Percentiles rank a stretch among this genome's conserved stretches.
Conservation (phyloP, 2,329 filamentous ascomycete species). For the Neodidymelliopsis sp. region DNA sequence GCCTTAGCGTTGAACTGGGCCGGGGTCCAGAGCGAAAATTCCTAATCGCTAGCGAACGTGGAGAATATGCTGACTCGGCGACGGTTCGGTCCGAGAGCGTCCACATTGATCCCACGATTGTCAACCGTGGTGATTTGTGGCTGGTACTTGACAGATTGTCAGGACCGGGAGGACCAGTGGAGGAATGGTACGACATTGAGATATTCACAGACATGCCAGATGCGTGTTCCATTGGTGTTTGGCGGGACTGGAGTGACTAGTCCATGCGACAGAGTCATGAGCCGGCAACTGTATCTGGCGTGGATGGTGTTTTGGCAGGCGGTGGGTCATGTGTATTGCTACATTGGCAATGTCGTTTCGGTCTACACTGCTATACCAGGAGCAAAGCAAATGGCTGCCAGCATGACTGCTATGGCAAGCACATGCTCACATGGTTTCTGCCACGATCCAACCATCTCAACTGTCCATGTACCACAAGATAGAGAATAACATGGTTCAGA, state of each 20-base stretch:
- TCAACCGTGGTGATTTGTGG: slow-evolving; percentile 69
- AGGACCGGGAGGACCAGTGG: slow-evolving; percentile 56
- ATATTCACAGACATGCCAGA: slow-evolving; percentile 56
- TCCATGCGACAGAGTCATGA: slow-evolving; percentile 21
- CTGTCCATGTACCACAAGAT: slow-evolving; percentile 11
- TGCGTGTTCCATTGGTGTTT: slow-evolving; percentile 54
- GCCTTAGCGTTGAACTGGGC: slow-evolving; percentile 76
- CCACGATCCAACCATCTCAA: neutral
- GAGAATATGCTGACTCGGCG: slow-evolving; percentile 75
- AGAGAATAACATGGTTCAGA: slow-evolving; percentile 2
- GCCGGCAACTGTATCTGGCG: slow-evolving; percentile 10
- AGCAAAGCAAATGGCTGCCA: neutral
- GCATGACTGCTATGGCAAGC: slow-evolving; percentile 1
- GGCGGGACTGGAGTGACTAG: slow-evolving; percentile 54
- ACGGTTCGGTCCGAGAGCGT: slow-evolving; percentile 74
- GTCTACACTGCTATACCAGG: neutral
- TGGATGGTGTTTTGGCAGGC: slow-evolving; percentile 12
- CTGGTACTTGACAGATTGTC: slow-evolving; percentile 82
- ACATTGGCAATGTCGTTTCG: slow-evolving; percentile 3
- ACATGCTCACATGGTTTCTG: slow-evolving; percentile 2
- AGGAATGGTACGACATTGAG: slow-evolving; percentile 61
- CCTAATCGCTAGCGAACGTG: slow-evolving; percentile 72
- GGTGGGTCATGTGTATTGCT: slow-evolving; percentile 16
- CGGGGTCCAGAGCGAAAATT: slow-evolving; percentile 72
- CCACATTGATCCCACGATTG: slow-evolving; percentile 72